A percentile compares a stretch with the other conserved stretches of the same genome.
Conservation (phyloP, 2,329 filamentous ascomycete species). For the Stachybotrys chlorohalonatus region DNA sequence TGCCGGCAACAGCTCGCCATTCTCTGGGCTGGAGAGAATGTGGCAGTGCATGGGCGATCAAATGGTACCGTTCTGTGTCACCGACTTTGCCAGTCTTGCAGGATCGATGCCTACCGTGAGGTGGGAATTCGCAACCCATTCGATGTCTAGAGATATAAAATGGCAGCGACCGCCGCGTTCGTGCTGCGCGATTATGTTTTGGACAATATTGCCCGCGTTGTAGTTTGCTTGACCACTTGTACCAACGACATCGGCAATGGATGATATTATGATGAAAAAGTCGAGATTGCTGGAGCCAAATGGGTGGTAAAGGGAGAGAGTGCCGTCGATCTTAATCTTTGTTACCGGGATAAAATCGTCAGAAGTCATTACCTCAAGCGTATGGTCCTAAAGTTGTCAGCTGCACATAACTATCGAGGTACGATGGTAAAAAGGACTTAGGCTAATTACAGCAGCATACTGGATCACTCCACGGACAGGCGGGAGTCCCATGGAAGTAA, state of each 20-base stretch:
- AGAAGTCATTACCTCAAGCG: conserved; percentile 14
- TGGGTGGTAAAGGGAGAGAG: conserved; percentile 22
- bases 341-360: conserved; percentile 12
- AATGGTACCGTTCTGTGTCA: background rate
- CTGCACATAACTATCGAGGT: background rate
- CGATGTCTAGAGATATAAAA: conserved; percentile 22
- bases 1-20: conserved; percentile 5
- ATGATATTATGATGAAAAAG: conserved; percentile 22
- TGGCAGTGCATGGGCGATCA: background rate
- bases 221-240: conserved; percentile 23
- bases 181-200: conserved; percentile 22
- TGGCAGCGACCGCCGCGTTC: conserved; percentile 22
- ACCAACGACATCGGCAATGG: conserved; percentile 17
- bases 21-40: background rate
- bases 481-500: background rate
- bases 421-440: background rate
- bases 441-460: background rate
- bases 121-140: conserved; percentile 15
- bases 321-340: conserved; percentile 22
- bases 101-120: conserved; percentile 3
- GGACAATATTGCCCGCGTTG: conserved; percentile 18
- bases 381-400: conserved; percentile 4
- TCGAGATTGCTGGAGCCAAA: conserved; percentile 9
- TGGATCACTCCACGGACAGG: background rate
- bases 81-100: background rate